Percentiles rank a stretch among this genome's conserved stretches.
Conservation (phyloP, 805 yeast genomes). For the Candida hispaniensis region DNA sequence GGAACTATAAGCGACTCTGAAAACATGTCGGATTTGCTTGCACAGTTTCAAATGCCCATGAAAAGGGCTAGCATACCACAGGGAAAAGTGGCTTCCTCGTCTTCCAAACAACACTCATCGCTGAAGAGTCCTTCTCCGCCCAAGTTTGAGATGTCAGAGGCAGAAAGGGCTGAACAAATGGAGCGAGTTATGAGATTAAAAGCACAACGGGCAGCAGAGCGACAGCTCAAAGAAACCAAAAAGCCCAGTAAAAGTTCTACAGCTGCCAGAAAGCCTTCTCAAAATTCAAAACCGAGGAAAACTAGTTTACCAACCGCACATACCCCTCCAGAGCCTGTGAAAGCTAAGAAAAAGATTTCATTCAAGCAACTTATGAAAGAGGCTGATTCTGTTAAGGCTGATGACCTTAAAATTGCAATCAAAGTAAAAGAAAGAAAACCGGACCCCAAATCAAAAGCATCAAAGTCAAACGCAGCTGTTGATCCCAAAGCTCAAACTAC, state of each 20-base stretch:
- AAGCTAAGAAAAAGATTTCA: slow-evolving; percentile 35
- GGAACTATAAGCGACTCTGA: background rate
- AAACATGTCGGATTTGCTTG: slow-evolving; percentile 10
- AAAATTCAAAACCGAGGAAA: background rate
- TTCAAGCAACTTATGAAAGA: slow-evolving; percentile 60
- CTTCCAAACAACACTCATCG: slow-evolving; percentile 76
- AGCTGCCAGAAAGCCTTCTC: slow-evolving; percentile 3
- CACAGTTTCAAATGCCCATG: slow-evolving; percentile 14
- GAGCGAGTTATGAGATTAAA: slow-evolving; percentile 24
- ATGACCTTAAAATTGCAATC: slow-evolving; percentile 35
- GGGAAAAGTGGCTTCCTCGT: slow-evolving; percentile 40
- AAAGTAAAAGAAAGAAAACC: slow-evolving; percentile 25
- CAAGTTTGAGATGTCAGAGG: slow-evolving; percentile 19
- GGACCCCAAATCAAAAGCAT: slow-evolving; percentile 1
- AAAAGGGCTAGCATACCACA: slow-evolving; percentile 1
- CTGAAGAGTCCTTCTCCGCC: slow-evolving; percentile 8
- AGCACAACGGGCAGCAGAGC: slow-evolving; percentile 22
- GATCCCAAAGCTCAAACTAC: too few relatives aligned
- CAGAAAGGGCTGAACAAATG: slow-evolving; percentile 20
- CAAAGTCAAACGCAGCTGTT: slow-evolving; percentile 4
- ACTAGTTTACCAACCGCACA: background rate
- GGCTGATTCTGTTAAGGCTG: slow-evolving; percentile 50
- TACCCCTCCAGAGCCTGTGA: slow-evolving; percentile 3
- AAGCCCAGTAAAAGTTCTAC: slow-evolving; percentile 32
- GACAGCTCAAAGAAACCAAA: slow-evolving; percentile 20